phyloP scores from a whole-genome alignment of 2,329 filamentous ascomycete genomes.

The Penicillium sp. region DNA sequence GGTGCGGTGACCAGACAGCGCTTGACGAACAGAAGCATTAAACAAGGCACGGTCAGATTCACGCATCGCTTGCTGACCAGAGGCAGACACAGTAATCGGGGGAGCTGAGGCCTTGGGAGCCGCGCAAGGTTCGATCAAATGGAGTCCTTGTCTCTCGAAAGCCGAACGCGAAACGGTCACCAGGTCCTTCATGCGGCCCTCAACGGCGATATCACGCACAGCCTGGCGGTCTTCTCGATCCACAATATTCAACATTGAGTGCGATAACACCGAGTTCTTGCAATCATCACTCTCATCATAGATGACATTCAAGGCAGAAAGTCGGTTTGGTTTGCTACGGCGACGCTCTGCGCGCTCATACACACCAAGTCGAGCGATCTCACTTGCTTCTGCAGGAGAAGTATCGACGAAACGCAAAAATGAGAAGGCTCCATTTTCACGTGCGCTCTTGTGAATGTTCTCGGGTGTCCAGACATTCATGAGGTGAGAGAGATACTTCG shows the following conservation, averaged over 20 bases:
- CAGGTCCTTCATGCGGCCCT: constrained; percentile 73
- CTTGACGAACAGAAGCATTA: constrained; percentile 73
- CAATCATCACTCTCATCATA: constrained; percentile 66
- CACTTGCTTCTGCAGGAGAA: constrained; percentile 72
- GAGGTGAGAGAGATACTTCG: constrained; percentile 73
- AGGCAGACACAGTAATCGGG: constrained; percentile 78
- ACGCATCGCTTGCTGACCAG: constrained; percentile 62
- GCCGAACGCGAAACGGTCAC: constrained; percentile 73
- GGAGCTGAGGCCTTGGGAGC: constrained; percentile 79
- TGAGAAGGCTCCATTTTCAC: constrained; percentile 71
- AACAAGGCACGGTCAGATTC: constrained; percentile 75
- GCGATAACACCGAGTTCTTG: constrained; percentile 66
- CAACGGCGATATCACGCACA: constrained; percentile 67
- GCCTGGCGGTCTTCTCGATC: constrained; percentile 68
- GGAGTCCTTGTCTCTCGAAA: constrained; percentile 71
- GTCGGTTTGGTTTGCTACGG: constrained; percentile 53
- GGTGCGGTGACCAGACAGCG: constrained; percentile 66
- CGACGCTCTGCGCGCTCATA: constrained; percentile 73
- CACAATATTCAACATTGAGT: constrained; percentile 80
- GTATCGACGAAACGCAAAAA: constrained; percentile 86
- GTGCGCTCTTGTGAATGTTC: constrained; percentile 67
- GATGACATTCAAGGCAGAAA: constrained; percentile 66
- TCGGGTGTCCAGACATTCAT: constrained; percentile 90
- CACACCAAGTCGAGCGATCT: constrained; percentile 67
- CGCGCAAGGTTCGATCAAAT: constrained; percentile 78